These are phyloP conservation scores for Hevea brasiliensis DNA, from an alignment of 345 rosid species.

Conservation along the genomic window DNA sequence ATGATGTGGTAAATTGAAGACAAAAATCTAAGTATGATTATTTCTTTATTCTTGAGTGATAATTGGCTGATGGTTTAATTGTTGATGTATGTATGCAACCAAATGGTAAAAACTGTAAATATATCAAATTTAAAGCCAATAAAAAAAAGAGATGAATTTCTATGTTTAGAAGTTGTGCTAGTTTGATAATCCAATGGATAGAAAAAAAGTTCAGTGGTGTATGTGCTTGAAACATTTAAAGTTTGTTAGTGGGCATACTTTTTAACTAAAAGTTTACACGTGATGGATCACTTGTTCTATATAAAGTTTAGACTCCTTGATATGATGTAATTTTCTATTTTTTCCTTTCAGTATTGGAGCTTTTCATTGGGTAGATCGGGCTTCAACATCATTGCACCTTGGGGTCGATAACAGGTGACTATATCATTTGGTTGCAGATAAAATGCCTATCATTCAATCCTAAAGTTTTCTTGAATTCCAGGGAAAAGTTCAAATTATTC, in stretches of 20 bases:
- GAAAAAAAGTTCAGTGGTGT: not conserved
- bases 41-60: not conserved
- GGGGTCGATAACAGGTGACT: conserved; percentile 50
- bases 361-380: conserved; percentile 85
- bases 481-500: not conserved
- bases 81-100: not conserved
- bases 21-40: not conserved
- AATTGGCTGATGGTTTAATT: not conserved
- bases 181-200: not conserved
- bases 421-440: not conserved
- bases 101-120: not conserved
- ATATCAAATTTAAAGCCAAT: not conserved
- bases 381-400: conserved; percentile 46
- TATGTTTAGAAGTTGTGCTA: not conserved
- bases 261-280: not conserved
- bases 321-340: not conserved
- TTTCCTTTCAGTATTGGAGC: conserved; percentile 62
- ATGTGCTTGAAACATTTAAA: no score
- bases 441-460: not conserved
- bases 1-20: not conserved
- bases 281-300: not conserved
- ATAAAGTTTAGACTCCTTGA: no score
- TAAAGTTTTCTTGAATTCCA: not conserved
- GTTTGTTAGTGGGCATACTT: not conserved
- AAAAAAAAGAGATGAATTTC: not conserved